Evolutionary conservation across 352 stramenopile genomes (phyloP).

Genomic region (Pythium vanterpoolii): DNA sequence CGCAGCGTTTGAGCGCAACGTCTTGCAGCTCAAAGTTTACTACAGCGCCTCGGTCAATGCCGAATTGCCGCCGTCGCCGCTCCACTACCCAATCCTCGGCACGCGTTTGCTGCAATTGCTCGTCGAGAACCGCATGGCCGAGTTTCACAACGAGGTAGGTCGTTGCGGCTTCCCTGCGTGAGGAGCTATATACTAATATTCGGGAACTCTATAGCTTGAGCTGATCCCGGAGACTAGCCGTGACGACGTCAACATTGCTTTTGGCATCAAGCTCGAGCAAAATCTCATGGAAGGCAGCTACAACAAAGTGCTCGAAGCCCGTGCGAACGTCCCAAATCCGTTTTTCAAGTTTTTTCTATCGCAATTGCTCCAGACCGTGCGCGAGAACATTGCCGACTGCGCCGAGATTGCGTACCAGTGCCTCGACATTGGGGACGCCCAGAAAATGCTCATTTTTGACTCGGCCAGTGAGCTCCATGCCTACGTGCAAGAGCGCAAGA

Average conservation of each 20-base stretch:
- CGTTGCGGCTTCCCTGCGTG: background rate
- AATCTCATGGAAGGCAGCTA: conserved; percentile 93
- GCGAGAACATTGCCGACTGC: conserved; percentile 95
- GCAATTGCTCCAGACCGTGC: conserved; percentile 92
- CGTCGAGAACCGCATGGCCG: conserved; percentile 90
- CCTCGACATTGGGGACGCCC: conserved; percentile 81
- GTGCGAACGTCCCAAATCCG: conserved; percentile 86
- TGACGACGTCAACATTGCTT: conserved; percentile 82
- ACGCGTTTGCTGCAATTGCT: conserved; percentile 88
- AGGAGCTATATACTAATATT: background rate
- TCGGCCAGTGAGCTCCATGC: conserved; percentile 68
- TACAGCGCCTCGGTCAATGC: conserved; percentile 45
- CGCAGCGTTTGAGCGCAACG: conserved; percentile 81
- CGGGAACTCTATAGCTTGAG: conserved; percentile 51
- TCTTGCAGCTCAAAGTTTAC: conserved; percentile 89
- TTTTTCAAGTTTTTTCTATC: conserved; percentile 95
- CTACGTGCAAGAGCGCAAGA: conserved; percentile 87
- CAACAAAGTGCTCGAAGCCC: conserved; percentile 91
- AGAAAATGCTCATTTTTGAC: conserved; percentile 94
- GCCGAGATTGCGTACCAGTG: conserved; percentile 93
- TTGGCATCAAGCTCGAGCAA: conserved; percentile 89
- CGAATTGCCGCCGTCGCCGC: conserved; percentile 53
- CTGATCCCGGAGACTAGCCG: conserved; percentile 82
- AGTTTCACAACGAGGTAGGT: conserved; percentile 89
- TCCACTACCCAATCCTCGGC: conserved; percentile 86